Evolutionary conservation across 1,284 basidiomycete species (phyloP), one percentile per base, ranked within the genome.

Genomic region (Bjerkandera adusta): DNA sequence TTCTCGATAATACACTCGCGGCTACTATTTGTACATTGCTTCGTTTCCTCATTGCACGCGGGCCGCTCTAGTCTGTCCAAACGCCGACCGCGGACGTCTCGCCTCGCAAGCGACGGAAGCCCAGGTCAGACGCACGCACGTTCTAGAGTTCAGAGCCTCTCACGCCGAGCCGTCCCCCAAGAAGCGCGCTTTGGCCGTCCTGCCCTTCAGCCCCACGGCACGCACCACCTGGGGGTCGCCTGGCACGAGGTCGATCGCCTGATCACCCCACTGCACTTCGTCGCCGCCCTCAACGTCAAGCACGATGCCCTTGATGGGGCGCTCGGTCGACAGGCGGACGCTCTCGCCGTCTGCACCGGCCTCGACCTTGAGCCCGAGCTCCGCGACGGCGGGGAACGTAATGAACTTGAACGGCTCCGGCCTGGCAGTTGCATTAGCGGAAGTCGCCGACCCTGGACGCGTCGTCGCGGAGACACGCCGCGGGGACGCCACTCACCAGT

Each of bases 321-420:
- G 80, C 53, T 72, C 62, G 27, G 79, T 70, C 12, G 78, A 73
- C 32, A 94, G 68, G 36, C 65, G 71, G 26, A 93, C 73, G 25
- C 73, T 71, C 61, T 86, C 82, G 21, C 81, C 81, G 50, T 84
- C 79, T 5, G 60, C 52, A n/a, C 63, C 65, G 10, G 80, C 70
- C 5, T 60, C 63, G 45, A 83, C 73, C 43, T 72, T 65, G 43
- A 93, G 70, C 18, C 77, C 79, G 24, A 85, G 61, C 47, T 79
- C 74, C 43, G 75, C 65, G 36, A 75, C 66, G 16, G 77, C 59
- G 30, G 91, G 89, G 74, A 92, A 93, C 38, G 78, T 72, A 64
- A 95, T 83, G 67, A 81, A 94, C 68, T 96, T 95, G 76, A 85
- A 94, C 22, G 92, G 92, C 64, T 93, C 89, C 10, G 89, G 89